phyloP scores from a whole-genome alignment of 2,329 filamentous ascomycete species.

The Talaromyces sp. region DNA sequence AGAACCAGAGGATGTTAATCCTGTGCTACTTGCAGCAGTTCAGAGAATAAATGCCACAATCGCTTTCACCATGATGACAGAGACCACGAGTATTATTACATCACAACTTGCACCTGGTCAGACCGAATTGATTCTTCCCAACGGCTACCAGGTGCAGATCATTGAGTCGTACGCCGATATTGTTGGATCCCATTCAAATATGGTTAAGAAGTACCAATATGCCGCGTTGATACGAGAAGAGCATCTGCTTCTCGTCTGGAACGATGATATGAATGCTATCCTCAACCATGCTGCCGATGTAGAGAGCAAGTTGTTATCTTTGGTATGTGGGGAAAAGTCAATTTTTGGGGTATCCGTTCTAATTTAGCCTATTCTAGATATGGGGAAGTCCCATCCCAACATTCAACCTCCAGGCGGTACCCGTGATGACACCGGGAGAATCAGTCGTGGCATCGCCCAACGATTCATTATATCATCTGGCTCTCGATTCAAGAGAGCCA shows the following conservation, averaged over 20 bases:
- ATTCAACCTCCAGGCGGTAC: slow-evolving; percentile 13
- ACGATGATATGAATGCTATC: slow-evolving; percentile 42
- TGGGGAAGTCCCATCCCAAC: slow-evolving; percentile 21
- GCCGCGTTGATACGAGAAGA: slow-evolving; percentile 45
- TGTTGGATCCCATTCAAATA: slow-evolving; percentile 36
- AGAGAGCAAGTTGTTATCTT: slow-evolving; percentile 22
- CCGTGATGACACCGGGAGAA: slow-evolving; percentile 14
- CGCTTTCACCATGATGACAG: slow-evolving; percentile 50
- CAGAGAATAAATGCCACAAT: slow-evolving; percentile 47
- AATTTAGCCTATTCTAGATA: slow-evolving; percentile 17
- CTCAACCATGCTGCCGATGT: slow-evolving; percentile 35
- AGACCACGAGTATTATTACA: slow-evolving; percentile 48
- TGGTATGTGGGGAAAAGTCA: slow-evolving; percentile 17
- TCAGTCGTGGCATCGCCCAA: slow-evolving; percentile 21
- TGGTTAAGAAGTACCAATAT: slow-evolving; percentile 45
- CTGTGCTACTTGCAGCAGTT: slow-evolving; percentile 42
- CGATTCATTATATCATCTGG: slow-evolving; percentile 21
- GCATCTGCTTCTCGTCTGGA: slow-evolving; percentile 44
- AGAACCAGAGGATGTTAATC: slow-evolving; percentile 40
- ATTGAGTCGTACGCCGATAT: slow-evolving; percentile 44
- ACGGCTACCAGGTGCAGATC: slow-evolving; percentile 47
- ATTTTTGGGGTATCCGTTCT: neutral
- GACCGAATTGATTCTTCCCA: slow-evolving; percentile 42
- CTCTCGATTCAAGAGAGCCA: slow-evolving; percentile 29
- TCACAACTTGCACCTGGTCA: slow-evolving; percentile 41